Conservation (phyloP, 768 basidiomycete genomes). For the Polyporus arcularius region DNA sequence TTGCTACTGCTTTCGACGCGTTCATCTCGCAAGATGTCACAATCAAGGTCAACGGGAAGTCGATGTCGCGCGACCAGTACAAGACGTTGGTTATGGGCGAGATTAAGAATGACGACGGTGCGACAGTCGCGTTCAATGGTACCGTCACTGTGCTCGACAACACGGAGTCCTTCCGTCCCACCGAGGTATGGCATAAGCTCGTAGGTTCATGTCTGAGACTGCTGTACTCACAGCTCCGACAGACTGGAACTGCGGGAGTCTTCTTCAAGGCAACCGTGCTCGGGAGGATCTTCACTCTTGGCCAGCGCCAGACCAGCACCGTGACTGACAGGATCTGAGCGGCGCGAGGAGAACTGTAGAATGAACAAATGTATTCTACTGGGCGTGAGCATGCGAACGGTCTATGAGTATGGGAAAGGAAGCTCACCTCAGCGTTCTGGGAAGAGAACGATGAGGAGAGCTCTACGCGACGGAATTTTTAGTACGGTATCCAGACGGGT, state of each 20-base stretch:
- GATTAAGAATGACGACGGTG: slow-evolving; percentile 27
- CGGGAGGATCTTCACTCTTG: slow-evolving; percentile 23
- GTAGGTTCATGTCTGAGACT: background rate
- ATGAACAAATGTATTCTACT: too few relatives aligned
- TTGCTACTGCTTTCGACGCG: slow-evolving; percentile 41
- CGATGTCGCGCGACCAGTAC: slow-evolving; percentile 42
- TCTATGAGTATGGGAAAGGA: too few relatives aligned
- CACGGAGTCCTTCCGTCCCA: background rate
- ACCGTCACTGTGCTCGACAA: slow-evolving; percentile 32
- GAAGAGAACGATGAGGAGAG: too few relatives aligned
- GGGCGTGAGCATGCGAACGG: too few relatives aligned
- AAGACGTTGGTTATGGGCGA: slow-evolving; percentile 35
- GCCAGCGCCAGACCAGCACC: slow-evolving; percentile 23
- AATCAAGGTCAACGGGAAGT: slow-evolving; percentile 44
- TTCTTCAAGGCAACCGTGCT: slow-evolving; percentile 27
- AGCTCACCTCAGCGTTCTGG: too few relatives aligned
- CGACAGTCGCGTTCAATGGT: slow-evolving; percentile 31
- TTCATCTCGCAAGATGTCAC: slow-evolving; percentile 39
- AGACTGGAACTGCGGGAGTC: slow-evolving; percentile 28
- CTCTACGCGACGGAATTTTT: too few relatives aligned
- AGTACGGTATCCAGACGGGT: too few relatives aligned
- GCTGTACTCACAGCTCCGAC: background rate
- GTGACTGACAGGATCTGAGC: too few relatives aligned
- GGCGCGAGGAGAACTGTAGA: too few relatives aligned
- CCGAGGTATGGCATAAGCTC: slow-evolving; percentile 4